These are phyloP conservation scores for Oenanthe sinensis DNA, from an alignment of 129 eudicot genomes.

Conservation along the genomic window DNA sequence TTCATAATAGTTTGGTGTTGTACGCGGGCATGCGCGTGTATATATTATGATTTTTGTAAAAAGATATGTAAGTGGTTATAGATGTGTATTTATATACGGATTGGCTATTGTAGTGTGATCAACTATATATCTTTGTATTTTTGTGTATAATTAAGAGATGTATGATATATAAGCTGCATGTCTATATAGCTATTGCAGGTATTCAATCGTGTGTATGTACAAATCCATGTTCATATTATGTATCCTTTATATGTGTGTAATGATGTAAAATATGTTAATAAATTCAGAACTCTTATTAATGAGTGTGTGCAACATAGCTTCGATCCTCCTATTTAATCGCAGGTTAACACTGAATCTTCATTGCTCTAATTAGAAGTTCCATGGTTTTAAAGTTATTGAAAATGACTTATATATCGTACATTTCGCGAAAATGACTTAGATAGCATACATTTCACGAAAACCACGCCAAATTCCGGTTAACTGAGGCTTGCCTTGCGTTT, in stretches of 20 bases:
- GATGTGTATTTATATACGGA: neutral
- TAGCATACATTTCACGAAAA: neutral
- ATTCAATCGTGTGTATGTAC: neutral
- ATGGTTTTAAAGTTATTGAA: neutral
- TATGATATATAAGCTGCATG: neutral
- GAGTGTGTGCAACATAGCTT: neutral
- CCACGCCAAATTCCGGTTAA: neutral
- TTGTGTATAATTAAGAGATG: neutral
- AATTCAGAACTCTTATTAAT: neutral
- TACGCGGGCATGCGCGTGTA: neutral
- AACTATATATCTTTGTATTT: neutral
- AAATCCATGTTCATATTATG: neutral
- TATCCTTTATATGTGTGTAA: neutral
- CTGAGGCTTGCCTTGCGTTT: slow-evolving; percentile 21
- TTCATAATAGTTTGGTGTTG: neutral
- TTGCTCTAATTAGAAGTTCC: neutral
- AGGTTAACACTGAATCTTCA: neutral
- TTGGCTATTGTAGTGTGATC: neutral
- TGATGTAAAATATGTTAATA: neutral
- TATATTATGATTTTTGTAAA: neutral
- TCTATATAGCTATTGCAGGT: neutral
- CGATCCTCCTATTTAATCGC: too few species aligned
- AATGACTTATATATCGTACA: slow-evolving; percentile 1
- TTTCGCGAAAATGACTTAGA: neutral
- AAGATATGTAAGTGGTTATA: neutral